phyloP scores from a whole-genome alignment of 192 early-diverging fungal species.

The Coemansia sp. region DNA sequence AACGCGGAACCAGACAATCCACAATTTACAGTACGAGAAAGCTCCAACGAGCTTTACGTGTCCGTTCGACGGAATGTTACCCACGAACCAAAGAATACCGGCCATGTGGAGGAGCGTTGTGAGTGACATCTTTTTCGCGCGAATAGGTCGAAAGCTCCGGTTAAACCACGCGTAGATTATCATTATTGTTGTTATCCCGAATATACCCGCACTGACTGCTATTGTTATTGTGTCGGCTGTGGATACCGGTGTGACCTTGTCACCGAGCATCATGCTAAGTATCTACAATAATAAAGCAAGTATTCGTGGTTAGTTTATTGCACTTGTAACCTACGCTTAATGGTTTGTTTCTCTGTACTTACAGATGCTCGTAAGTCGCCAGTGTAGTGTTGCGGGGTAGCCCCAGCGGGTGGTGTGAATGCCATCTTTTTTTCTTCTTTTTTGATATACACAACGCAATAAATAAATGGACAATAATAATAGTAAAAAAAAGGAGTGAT shows the following conservation, averaged over 20 bases:
- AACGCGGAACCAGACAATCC: conserved; percentile 49
- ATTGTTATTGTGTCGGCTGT: conserved; percentile 25
- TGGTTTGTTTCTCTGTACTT: not conserved
- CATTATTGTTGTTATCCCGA: conserved; percentile 31
- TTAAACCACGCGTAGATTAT: conserved; percentile 45
- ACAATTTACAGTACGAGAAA: conserved; percentile 45
- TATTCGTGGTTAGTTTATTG: not conserved
- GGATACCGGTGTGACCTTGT: conserved; percentile 22
- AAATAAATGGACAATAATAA: not conserved
- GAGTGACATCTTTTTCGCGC: conserved; percentile 46
- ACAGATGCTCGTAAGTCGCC: not conserved
- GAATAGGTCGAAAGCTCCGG: conserved; percentile 48
- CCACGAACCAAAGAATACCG: conserved; percentile 49
- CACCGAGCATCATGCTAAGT: not conserved
- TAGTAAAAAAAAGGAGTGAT: not conserved
- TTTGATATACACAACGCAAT: not conserved
- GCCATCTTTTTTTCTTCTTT: not conserved
- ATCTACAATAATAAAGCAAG: conserved; percentile 20
- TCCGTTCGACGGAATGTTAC: conserved; percentile 39
- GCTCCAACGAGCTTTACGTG: conserved; percentile 28
- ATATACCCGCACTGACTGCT: conserved; percentile 16
- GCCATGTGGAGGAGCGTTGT: conserved; percentile 38
- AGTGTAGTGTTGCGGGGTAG: not conserved
- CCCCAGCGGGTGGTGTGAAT: not conserved
- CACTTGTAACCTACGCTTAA: not conserved